Conservation (phyloP, 352 stramenopile species). For the Globisporangium middletonii region DNA sequence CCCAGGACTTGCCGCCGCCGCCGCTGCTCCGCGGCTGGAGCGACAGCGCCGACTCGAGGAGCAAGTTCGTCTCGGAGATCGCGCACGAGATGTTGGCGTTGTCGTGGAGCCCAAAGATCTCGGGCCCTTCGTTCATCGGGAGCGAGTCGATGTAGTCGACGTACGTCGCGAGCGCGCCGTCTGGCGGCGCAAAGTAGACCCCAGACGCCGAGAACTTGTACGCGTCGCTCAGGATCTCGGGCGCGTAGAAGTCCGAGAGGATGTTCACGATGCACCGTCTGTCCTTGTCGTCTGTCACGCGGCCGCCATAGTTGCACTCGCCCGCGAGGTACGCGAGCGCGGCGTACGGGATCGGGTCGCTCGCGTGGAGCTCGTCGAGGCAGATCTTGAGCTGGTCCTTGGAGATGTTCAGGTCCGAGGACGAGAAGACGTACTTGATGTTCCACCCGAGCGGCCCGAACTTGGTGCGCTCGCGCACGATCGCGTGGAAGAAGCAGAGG, state of each 20-base stretch:
- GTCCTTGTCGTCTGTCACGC: constrained; percentile 94
- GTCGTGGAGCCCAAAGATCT: constrained; percentile 84
- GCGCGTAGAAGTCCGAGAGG: constrained; percentile 80
- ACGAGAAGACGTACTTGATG: constrained; percentile 87
- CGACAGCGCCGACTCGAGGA: constrained; percentile 87
- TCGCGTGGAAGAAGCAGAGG: constrained; percentile 91
- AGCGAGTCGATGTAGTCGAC: constrained; percentile 80
- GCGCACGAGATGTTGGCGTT: constrained; percentile 88
- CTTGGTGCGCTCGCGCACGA: constrained; percentile 82
- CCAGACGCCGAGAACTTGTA: constrained; percentile 85
- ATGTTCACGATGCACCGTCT: constrained; percentile 83
- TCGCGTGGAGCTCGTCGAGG: constrained; percentile 55
- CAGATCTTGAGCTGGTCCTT: constrained; percentile 85
- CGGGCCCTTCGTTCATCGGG: constrained; percentile 79
- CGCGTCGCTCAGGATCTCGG: constrained; percentile 61
- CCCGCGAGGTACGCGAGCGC: constrained; percentile 89
- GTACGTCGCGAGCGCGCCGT: constrained; percentile 42
- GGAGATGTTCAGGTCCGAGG: constrained; percentile 77
- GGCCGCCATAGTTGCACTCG: constrained; percentile 94
- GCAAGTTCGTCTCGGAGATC: constrained; percentile 77
- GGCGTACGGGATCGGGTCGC: constrained; percentile 84
- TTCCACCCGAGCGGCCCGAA: constrained; percentile 86
- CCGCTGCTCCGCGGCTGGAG: constrained; percentile 86
- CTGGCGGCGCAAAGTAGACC: constrained; percentile 67
- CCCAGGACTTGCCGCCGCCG: constrained; percentile 85